phyloP scores from a whole-genome alignment of 306 rosid genomes.

The Ormosia emarginata region DNA sequence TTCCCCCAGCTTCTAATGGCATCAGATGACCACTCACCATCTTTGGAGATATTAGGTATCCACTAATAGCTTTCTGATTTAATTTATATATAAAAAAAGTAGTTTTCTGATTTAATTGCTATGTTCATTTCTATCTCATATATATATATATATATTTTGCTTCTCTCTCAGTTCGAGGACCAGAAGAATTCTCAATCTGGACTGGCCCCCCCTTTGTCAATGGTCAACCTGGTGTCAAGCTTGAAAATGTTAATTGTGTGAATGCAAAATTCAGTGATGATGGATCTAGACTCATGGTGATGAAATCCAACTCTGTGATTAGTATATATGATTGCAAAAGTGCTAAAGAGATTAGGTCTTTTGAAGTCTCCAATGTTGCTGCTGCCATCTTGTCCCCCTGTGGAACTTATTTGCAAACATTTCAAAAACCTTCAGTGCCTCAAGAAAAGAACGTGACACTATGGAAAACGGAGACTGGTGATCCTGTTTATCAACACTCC shows the following conservation, averaged over 20 bases:
- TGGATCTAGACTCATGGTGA: slow-evolving; percentile 70
- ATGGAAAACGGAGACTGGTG: slow-evolving; percentile 67
- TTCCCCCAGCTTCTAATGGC: slow-evolving; percentile 47
- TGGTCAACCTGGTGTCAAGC: slow-evolving; percentile 60
- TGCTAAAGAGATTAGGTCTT: slow-evolving; percentile 60
- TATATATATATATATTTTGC: background rate
- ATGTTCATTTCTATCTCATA: background rate
- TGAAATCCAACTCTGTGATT: slow-evolving; percentile 52
- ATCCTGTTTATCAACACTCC: slow-evolving; percentile 53
- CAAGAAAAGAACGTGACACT: slow-evolving; percentile 73
- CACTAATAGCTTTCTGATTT: background rate
- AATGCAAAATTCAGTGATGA: slow-evolving; percentile 68
- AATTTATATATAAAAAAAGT: too few species aligned
- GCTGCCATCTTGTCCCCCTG: slow-evolving; percentile 69
- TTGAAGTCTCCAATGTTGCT: slow-evolving; percentile 54
- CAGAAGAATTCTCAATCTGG: slow-evolving; percentile 77
- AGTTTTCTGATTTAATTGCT: background rate
- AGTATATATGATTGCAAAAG: slow-evolving; percentile 48
- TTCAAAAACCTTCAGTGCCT: slow-evolving; percentile 61
- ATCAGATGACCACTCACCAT: slow-evolving; percentile 36
- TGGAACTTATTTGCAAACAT: slow-evolving; percentile 76
- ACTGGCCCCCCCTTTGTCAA: slow-evolving; percentile 70
- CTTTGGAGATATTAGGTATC: slow-evolving; percentile 78
- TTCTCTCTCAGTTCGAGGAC: slow-evolving; percentile 57
- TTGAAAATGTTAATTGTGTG: slow-evolving; percentile 54